These are phyloP conservation scores for Rosellinia necatrix DNA, from an alignment of 2,329 filamentous ascomycete genomes.

Conservation along the genomic window DNA sequence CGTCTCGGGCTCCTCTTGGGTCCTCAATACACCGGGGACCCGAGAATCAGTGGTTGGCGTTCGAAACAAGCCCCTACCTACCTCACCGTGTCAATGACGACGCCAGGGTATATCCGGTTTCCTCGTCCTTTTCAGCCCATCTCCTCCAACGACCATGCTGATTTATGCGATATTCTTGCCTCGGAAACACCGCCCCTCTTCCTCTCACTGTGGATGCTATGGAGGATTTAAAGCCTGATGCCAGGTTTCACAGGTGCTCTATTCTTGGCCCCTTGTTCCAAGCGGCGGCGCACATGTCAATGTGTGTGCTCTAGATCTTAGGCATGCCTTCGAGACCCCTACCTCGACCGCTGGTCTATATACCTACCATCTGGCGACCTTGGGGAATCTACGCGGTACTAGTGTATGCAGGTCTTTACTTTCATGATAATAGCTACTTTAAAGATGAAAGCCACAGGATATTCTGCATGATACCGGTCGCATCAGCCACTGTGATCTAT, in stretches of 20 bases:
- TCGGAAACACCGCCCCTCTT: neutral
- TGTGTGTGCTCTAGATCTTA: neutral
- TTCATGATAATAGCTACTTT: conserved; percentile 1
- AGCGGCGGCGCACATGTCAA: conserved; percentile 1
- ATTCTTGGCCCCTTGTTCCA: neutral
- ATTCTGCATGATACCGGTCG: conserved; percentile 21
- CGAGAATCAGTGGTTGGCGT: neutral
- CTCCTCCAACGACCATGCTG: neutral
- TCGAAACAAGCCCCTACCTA: neutral
- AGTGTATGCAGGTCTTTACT: conserved; percentile 12
- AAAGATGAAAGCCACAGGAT: conserved; percentile 16
- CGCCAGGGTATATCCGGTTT: neutral
- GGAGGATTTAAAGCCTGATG: neutral
- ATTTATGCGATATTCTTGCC: neutral
- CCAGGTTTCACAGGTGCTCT: neutral
- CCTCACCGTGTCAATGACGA: too few species aligned
- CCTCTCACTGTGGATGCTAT: neutral
- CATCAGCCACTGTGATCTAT: conserved; percentile 31
- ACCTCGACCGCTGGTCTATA: neutral
- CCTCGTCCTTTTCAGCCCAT: too few species aligned
- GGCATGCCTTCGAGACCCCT: neutral
- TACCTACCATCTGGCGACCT: conserved; percentile 1
- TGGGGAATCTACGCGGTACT: neutral
- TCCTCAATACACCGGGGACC: neutral
- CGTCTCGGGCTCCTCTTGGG: neutral